Conservation (phyloP, 176 grass and related monocot genomes). For the Eremochloa ophiuroides region DNA sequence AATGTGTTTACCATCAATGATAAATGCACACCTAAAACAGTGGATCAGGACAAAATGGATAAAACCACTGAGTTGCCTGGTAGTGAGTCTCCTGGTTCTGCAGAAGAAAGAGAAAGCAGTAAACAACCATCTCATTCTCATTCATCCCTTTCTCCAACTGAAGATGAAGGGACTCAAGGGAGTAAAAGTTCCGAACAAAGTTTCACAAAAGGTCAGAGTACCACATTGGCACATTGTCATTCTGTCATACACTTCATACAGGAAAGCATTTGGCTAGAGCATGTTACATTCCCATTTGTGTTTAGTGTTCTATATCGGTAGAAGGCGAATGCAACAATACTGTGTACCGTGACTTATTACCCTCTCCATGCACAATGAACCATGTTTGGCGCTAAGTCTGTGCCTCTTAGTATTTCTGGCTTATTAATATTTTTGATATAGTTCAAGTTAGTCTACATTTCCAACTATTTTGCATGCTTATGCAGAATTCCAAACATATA, state of each 20-base stretch:
- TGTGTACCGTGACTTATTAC: not conserved
- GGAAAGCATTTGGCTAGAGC: not conserved
- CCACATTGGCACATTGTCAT: not conserved
- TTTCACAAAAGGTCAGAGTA: constrained; percentile 38
- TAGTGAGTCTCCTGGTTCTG: constrained; percentile 33
- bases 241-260: constrained; percentile 9
- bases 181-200: constrained; percentile 36
- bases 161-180: constrained; percentile 19
- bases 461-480: not conserved
- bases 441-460: not conserved
- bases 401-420: not conserved
- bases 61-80: constrained; percentile 33
- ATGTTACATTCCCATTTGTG: not conserved
- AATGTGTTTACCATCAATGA: constrained; percentile 51
- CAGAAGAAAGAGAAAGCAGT: constrained; percentile 27
- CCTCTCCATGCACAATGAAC: not conserved
- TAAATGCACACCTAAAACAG: constrained; percentile 37
- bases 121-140: constrained; percentile 29
- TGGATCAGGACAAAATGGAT: constrained; percentile 26
- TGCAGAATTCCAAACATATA: not conserved
- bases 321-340: not conserved
- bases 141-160: constrained; percentile 35
- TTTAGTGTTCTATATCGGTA: not conserved
- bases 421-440: not conserved
- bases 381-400: not conserved